phyloP scores from a whole-genome alignment of 2,329 filamentous ascomycete species.

The Hymenoscyphus scutula region DNA sequence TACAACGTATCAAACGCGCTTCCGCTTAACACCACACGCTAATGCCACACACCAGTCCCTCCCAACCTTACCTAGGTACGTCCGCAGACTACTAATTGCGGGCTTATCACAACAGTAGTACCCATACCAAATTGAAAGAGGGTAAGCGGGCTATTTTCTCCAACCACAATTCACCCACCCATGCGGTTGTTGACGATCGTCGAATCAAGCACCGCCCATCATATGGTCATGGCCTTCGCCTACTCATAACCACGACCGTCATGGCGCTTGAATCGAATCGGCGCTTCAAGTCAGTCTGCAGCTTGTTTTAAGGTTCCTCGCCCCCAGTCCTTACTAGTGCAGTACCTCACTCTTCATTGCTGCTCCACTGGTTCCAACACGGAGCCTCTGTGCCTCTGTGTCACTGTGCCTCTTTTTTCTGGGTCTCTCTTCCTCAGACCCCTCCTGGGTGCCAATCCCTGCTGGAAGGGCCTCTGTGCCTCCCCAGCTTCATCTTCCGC shows the following conservation, averaged over 20 bases:
- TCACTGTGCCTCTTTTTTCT: neutral
- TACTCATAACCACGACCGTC: neutral
- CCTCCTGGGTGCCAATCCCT: neutral
- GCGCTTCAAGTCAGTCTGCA: conserved; percentile 1
- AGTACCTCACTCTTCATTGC: neutral
- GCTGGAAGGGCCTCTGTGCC: neutral
- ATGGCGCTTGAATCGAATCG: conserved; percentile 1
- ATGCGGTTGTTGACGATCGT: conserved; percentile 1
- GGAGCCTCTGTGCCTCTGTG: conserved; percentile 2
- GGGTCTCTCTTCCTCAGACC: conserved; percentile 3
- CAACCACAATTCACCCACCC: no score
- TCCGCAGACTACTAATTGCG: no score
- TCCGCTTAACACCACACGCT: no score
- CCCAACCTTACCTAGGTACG: no score
- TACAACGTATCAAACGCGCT: neutral
- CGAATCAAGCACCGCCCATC: neutral
- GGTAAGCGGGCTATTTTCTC: no score
- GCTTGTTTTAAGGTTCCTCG: neutral
- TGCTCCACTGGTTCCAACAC: neutral
- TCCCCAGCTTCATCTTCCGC: neutral
- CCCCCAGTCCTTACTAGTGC: neutral
- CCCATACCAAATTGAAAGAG: no score
- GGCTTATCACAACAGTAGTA: no score
- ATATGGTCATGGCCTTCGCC: neutral
- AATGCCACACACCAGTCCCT: neutral